Evolutionary conservation across 352 stramenopile species (phyloP).

Genomic region (Globisporangium okanoganense): DNA sequence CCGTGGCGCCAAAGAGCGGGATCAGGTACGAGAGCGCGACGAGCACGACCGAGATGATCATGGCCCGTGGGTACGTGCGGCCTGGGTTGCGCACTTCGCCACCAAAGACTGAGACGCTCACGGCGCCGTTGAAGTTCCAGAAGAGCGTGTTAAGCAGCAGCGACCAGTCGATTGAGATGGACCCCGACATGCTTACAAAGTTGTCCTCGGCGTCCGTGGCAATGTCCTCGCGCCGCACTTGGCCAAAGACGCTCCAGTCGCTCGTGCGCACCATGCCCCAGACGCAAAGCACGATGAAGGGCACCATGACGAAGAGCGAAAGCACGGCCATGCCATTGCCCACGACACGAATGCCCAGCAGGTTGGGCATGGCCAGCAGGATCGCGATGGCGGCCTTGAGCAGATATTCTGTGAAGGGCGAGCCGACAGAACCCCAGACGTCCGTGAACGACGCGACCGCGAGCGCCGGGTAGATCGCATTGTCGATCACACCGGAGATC

Average conservation of each 20-base stretch:
- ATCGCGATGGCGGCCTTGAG: conserved; percentile 43
- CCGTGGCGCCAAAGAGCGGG: conserved; percentile 79
- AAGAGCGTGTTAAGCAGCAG: conserved; percentile 93
- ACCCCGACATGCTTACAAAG: conserved; percentile 36
- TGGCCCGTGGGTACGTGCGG: conserved; percentile 74
- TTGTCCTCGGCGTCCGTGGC: conserved; percentile 26
- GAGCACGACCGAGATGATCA: conserved; percentile 78
- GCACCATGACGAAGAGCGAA: conserved; percentile 84
- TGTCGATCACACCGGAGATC: conserved; percentile 90
- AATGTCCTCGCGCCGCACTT: conserved; percentile 35
- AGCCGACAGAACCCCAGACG: conserved; percentile 29
- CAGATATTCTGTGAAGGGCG: conserved; percentile 30
- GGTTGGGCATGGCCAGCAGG: conserved; percentile 34
- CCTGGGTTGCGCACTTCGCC: conserved; percentile 85
- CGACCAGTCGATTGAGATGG: conserved; percentile 60
- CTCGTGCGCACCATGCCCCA: conserved; percentile 25
- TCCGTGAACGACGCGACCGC: conserved; percentile 39
- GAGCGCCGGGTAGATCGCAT: conserved; percentile 90
- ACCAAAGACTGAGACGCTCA: conserved; percentile 84
- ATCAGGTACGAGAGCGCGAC: conserved; percentile 85
- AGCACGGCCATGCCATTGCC: conserved; percentile 72
- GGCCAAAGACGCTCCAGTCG: conserved; percentile 32
- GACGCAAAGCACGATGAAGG: conserved; percentile 80
- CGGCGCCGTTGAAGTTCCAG: conserved; percentile 95
- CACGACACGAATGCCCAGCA: conserved; percentile 75